Evolutionary conservation across 805 yeast genomes (phyloP), one percentile per base, ranked within the genome.

Genomic region (Lipomyces sp.): DNA sequence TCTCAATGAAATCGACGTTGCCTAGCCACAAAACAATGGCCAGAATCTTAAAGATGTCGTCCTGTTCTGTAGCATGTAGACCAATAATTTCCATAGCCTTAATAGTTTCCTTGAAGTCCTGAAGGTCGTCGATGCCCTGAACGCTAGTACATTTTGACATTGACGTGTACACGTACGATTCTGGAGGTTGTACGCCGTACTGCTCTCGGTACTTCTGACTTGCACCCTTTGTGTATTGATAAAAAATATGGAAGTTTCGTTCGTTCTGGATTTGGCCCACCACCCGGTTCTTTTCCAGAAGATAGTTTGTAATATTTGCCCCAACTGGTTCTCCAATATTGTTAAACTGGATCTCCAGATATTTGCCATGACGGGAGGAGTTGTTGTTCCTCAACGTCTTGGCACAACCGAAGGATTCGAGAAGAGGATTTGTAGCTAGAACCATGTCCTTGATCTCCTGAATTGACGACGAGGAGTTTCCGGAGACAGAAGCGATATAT

Each of bases 211-310:
- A 92, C 64, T 83, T 83, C 50, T 92, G 93, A 13, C 92, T 86
- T 1, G 97, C 96, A 69, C 91, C 90, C 77, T 94, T 95, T 11
- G 98, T 90, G 77, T 90, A 90, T 80, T 95, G 99, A 77, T 95
- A 95, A 77, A 95, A 95, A 64, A 95, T 95, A 77, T 95, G 99
- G 82, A 95, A 95, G 76, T 95, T 95, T 77, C 99, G 86, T 81
- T 95, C 99, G 73, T 90, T 87, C 70, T 86, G 83, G 71, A 92
- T 90, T 78, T 95, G 99, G 42, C 94, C 88, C n/a, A 95, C 99
- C 39, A 95, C 98, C 78, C 99, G 85, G 79, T 92, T 97, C 76
- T 95, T 95, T 76, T 95, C 99, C 70, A 95, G 82, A 69, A 95
- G 80, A 77, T 95, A 95, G 78, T 95, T 95, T 64, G 98, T 95